phyloP scores from a whole-genome alignment of 73 alveolate genomes.

The Stentor coeruleus region DNA sequence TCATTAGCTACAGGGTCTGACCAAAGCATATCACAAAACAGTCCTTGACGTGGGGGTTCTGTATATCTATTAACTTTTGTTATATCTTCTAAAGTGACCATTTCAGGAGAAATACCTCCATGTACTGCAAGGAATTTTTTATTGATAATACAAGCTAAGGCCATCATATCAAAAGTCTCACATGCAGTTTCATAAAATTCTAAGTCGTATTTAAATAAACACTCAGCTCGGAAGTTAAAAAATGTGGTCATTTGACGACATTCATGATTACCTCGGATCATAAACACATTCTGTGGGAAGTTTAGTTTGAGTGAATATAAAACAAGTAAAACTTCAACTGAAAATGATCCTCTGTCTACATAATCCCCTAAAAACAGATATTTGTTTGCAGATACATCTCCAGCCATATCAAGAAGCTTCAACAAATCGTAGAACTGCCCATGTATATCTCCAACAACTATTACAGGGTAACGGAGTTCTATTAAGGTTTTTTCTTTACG shows the following conservation, averaged over 20 bases:
- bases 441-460: slow-evolving; percentile 73
- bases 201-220: slow-evolving; percentile 54
- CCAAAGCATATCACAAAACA: slow-evolving; percentile 77
- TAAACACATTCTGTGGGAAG: slow-evolving; percentile 59
- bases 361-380: slow-evolving; percentile 70
- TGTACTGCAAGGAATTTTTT: slow-evolving; percentile 69
- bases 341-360: slow-evolving; percentile 68
- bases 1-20: slow-evolving; percentile 82
- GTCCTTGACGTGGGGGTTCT: slow-evolving; percentile 77
- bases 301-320: slow-evolving; percentile 53
- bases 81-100: slow-evolving; percentile 56
- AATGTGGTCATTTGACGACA: slow-evolving; percentile 71
- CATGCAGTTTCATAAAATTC: slow-evolving; percentile 63
- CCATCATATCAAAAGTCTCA: slow-evolving; percentile 68
- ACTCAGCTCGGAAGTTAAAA: slow-evolving; percentile 71
- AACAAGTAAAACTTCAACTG: slow-evolving; percentile 54
- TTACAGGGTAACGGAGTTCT: slow-evolving; percentile 51
- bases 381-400: slow-evolving; percentile 47
- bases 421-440: slow-evolving; percentile 68
- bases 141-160: slow-evolving; percentile 65
- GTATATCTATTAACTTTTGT: slow-evolving; percentile 55
- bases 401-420: slow-evolving; percentile 57
- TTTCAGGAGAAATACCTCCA: slow-evolving; percentile 82
- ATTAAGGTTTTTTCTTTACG: slow-evolving; percentile 7
- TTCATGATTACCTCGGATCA: slow-evolving; percentile 82